A percentile compares a stretch with the other conserved stretches of the same genome.
Evolutionary conservation across 495 filamentous ascomycete genomes (phyloP).

Genomic region (Mytilinidion resinicola): DNA sequence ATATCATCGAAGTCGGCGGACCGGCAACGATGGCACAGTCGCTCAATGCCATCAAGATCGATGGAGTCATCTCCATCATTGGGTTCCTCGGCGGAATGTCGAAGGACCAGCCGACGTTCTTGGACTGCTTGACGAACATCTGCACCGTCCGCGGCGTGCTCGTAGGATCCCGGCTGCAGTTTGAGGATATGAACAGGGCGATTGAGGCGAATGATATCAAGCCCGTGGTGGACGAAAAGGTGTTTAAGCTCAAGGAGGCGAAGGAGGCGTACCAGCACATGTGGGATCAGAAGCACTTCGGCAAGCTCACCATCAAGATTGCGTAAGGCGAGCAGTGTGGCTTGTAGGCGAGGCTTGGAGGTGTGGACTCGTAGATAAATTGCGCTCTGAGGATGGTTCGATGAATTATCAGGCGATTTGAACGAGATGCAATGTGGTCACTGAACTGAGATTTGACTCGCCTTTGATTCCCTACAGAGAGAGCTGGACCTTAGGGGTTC

Average conservation of each 20-base stretch:
- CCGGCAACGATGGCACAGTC: constrained; percentile 39
- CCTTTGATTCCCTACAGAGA: too few species aligned
- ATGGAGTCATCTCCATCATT: constrained; percentile 42
- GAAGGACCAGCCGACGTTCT: constrained; percentile 33
- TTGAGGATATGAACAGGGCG: constrained; percentile 39
- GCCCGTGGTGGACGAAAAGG: constrained; percentile 37
- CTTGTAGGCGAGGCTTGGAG: not conserved
- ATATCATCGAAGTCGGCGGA: constrained; percentile 47
- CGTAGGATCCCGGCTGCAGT: constrained; percentile 34
- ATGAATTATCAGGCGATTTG: too few species aligned
- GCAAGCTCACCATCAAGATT: constrained; percentile 65
- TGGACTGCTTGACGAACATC: constrained; percentile 33
- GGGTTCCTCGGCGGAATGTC: constrained; percentile 37
- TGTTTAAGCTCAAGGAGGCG: constrained; percentile 33
- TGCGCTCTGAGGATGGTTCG: too few species aligned
- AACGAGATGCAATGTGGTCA: too few species aligned
- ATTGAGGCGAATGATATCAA: constrained; percentile 38
- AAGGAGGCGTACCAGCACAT: constrained; percentile 46
- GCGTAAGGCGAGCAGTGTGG: constrained; percentile 35
- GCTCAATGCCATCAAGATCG: constrained; percentile 35
- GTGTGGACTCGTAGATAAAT: too few species aligned
- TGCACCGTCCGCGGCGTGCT: constrained; percentile 37
- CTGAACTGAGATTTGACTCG: too few species aligned
- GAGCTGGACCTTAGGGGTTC: too few species aligned
- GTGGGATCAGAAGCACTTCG: constrained; percentile 72